A percentile compares a stretch with the other conserved stretches of the same genome.
Evolutionary conservation across 1,284 basidiomycete species (phyloP).

Genomic region (Psilocybe mexicana): DNA sequence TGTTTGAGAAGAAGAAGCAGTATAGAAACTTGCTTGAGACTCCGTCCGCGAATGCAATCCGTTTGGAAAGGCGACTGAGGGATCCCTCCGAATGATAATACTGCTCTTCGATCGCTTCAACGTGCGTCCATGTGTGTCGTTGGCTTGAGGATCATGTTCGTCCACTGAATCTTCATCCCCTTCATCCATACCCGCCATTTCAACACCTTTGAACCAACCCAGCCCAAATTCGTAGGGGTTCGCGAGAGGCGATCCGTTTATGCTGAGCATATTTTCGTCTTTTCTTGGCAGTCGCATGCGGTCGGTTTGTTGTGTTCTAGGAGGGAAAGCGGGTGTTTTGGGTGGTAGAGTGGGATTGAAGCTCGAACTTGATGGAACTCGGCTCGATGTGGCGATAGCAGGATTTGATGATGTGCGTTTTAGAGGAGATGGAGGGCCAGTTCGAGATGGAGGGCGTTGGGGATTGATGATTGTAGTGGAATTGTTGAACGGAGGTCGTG

Average conservation of each 20-base stretch:
- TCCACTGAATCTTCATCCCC: constrained; percentile 31
- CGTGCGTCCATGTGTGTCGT: constrained; percentile 22
- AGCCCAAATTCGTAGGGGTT: constrained; percentile 67
- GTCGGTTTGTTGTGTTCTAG: constrained; percentile 19
- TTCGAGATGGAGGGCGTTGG: constrained; percentile 32
- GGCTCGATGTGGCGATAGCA: constrained; percentile 29
- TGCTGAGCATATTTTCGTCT: constrained; percentile 72
- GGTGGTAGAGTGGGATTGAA: constrained; percentile 68
- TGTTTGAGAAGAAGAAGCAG: constrained; percentile 30
- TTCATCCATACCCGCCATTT: constrained; percentile 39
- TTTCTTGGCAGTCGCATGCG: constrained; percentile 54
- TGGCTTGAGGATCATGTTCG: constrained; percentile 21
- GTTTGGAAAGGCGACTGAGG: constrained; percentile 42
- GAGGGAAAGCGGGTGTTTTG: constrained; percentile 63
- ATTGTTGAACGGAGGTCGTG: constrained; percentile 40
- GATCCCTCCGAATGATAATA: constrained; percentile 63
- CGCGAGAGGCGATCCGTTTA: constrained; percentile 75
- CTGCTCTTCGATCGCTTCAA: constrained; percentile 57
- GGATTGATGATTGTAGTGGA: constrained; percentile 31
- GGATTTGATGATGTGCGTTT: constrained; percentile 39
- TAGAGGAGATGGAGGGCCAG: constrained; percentile 47
- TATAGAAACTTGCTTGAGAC: constrained; percentile 47
- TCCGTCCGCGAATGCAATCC: constrained; percentile 47
- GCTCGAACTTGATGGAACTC: constrained; percentile 64
- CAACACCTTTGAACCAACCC: constrained; percentile 46